Evolutionary conservation across 2,329 filamentous ascomycete genomes (phyloP).

Genomic region (Chaetomiaceae sp.): DNA sequence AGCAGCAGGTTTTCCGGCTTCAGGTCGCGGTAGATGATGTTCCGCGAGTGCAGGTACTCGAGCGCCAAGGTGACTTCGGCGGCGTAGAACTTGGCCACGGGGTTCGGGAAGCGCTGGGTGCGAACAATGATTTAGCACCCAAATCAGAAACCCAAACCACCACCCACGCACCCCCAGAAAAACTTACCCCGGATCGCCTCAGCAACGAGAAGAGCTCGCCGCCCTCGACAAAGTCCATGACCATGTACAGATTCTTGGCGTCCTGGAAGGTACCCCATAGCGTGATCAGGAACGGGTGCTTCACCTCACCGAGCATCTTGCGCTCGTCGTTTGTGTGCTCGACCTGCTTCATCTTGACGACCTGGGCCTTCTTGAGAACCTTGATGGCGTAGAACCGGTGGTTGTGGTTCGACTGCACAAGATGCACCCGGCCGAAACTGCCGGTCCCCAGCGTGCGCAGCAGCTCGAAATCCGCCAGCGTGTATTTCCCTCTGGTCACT

Average conservation of each 20-base stretch:
- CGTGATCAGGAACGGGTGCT: slow-evolving; percentile 96
- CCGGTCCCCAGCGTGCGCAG: slow-evolving; percentile 90
- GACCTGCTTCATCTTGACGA: slow-evolving; percentile 99
- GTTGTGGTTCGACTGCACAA: slow-evolving; percentile 97
- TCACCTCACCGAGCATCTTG: slow-evolving; percentile 91
- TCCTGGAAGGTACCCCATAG: slow-evolving; percentile 99
- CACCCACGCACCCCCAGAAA: no score
- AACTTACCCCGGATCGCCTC: slow-evolving; percentile 76
- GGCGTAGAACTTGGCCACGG: slow-evolving; percentile 98
- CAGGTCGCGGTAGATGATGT: slow-evolving; percentile 96
- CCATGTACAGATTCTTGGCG: slow-evolving; percentile 95
- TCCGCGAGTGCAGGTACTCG: slow-evolving; percentile 88
- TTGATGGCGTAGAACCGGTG: slow-evolving; percentile 98
- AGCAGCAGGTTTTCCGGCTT: slow-evolving; percentile 93
- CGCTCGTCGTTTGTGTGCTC: slow-evolving; percentile 99
- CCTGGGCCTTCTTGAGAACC: slow-evolving; percentile 95
- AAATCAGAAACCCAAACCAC: no score
- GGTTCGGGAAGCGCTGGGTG: slow-evolving; percentile 98
- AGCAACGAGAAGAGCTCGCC: slow-evolving; percentile 94
- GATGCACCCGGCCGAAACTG: slow-evolving; percentile 92
- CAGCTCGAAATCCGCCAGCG: slow-evolving; percentile 82
- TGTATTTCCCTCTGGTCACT: slow-evolving; percentile 96
- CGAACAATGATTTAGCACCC: no score
- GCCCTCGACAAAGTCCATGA: slow-evolving; percentile 99
- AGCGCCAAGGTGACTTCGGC: slow-evolving; percentile 93